These are phyloP conservation scores for Juncus inflexus DNA, from an alignment of 176 grass and related monocot genomes.

Conservation along the genomic window DNA sequence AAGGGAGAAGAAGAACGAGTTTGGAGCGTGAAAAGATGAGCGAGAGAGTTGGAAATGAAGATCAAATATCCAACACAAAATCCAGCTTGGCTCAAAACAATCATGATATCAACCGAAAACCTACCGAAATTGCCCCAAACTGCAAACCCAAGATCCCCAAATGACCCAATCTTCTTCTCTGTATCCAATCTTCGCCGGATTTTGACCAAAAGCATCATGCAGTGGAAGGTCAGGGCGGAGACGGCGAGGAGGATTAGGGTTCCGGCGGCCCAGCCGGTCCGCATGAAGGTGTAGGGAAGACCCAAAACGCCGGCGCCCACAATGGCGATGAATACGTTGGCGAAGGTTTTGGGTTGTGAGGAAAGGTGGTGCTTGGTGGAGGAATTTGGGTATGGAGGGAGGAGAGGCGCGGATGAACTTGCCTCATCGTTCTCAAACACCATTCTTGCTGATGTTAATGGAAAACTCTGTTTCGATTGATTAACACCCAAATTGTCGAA, in stretches of 20 bases:
- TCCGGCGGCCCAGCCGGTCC: conserved; percentile 79
- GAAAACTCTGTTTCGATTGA: too few species aligned
- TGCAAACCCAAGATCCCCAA: conserved; percentile 76
- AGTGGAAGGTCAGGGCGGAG: conserved; percentile 80
- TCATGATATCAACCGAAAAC: conserved; percentile 71
- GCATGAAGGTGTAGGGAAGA: conserved; percentile 96
- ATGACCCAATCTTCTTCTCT: conserved; percentile 54
- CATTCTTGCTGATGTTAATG: conserved; percentile 26
- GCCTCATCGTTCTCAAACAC: conserved; percentile 57
- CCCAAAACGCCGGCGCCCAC: conserved; percentile 89
- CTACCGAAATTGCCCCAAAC: conserved; percentile 51
- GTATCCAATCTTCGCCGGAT: conserved; percentile 52
- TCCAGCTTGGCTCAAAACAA: conserved; percentile 89
- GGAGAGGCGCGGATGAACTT: conserved; percentile 55
- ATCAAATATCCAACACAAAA: conserved; percentile 95
- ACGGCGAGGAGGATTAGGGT: conserved; percentile 50
- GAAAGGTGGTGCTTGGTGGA: conserved; percentile 33
- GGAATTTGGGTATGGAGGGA: conserved; percentile 41
- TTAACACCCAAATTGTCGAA: too few species aligned
- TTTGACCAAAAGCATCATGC: conserved; percentile 89
- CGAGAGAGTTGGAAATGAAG: conserved; percentile 81
- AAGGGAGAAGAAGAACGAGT: conserved; percentile 23
- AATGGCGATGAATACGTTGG: conserved; percentile 92
- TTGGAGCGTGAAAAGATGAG: conserved; percentile 53
- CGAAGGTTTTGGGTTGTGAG: conserved; percentile 93